Evolutionary conservation across 2,329 filamentous ascomycete species (phyloP), one percentile per base, ranked within the genome.

Genomic region (Ascomycota sp.): DNA sequence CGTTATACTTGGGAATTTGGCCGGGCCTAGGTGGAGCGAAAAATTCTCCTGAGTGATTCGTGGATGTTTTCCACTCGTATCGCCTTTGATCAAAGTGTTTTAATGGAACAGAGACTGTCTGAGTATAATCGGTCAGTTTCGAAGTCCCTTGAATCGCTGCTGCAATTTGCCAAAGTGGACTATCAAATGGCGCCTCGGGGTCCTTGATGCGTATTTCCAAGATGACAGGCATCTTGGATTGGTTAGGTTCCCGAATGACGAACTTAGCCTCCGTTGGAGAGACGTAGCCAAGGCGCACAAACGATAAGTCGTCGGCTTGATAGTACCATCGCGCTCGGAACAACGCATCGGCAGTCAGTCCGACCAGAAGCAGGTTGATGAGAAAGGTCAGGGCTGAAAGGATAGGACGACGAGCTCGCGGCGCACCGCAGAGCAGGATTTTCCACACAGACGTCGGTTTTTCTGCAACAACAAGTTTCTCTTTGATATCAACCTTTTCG

Each of bases 1-100:
- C 64, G 30, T 65, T 64, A 5, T 65, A 61, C 11, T 62, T 57
- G 0, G 72, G 66, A 40, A 68, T 63, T 2, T 66, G 61, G 9
- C 83, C 82, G 0, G 72, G 58, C 27, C 63, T 68, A 1, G 86
- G 81, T 2, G 83, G 76, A 0, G 81, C 75, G 4, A 68, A 68
- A 46, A 98, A 92, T 41, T 72, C 72, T 32, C 89, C 89, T 0
- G 72, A 73, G 45, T 86, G 76, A 48, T 89, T 84, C 49, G 89
- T 91, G 0, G 83, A 92, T 1, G 84, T 73, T 7, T 66, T 65
- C 64, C 89, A 98, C 44, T 82, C 72, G 48, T 93, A 98, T 1
- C 62, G 59, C 4, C 73, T 77, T 43, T 82, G 76, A 9, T 79
- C 68, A 7, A 66, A 62, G 40, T 84, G 62, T 24, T 50, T 55